phyloP scores from a whole-genome alignment of 176 grass and related monocot genomes.

The Triticum aestivum region DNA sequence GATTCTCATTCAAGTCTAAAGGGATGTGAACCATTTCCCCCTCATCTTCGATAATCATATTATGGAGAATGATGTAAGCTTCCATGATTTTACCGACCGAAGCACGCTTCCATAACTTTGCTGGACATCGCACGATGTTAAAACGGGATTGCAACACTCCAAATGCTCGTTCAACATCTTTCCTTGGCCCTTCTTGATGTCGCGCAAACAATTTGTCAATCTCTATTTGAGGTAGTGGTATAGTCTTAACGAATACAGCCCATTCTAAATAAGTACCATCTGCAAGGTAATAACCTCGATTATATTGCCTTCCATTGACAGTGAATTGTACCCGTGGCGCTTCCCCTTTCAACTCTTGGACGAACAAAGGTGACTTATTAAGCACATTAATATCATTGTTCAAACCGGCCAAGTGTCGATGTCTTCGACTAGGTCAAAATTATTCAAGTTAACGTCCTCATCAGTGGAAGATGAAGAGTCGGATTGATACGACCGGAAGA shows the following conservation, averaged over 20 bases:
- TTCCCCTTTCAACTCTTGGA: background rate
- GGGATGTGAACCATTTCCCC: background rate
- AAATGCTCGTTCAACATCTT: background rate
- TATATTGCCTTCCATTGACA: background rate
- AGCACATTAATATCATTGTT: background rate
- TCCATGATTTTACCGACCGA: background rate
- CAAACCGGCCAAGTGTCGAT: too few species aligned
- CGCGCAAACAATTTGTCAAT: background rate
- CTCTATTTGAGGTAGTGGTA: background rate
- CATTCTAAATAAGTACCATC: background rate
- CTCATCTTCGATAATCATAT: background rate
- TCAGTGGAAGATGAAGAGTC: too few species aligned
- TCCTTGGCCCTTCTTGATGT: background rate
- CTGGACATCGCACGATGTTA: background rate
- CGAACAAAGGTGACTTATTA: background rate
- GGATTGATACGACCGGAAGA: too few species aligned
- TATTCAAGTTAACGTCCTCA: too few species aligned
- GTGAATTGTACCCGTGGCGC: background rate
- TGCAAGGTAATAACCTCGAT: background rate
- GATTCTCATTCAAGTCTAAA: background rate
- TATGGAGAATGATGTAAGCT: background rate
- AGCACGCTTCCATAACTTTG: background rate
- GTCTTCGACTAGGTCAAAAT: too few species aligned
- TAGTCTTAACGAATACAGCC: background rate
- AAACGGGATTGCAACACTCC: background rate